A percentile compares a stretch with the other conserved stretches of the same genome.
These are phyloP conservation scores for Solanum sejunctum DNA, from an alignment of 257 asterid genomes.

Conservation along the genomic window DNA sequence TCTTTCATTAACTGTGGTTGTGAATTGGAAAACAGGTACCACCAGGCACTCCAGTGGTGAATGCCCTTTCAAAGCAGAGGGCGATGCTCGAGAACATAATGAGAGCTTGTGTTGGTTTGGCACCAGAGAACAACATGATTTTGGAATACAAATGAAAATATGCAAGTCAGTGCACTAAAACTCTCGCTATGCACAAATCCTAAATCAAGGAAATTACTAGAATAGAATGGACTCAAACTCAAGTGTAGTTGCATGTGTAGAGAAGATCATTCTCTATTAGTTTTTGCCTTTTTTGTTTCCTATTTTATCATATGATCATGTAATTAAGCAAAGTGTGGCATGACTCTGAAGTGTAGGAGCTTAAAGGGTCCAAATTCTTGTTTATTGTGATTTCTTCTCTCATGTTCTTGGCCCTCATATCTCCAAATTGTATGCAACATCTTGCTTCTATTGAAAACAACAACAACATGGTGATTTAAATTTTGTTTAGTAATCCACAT, in stretches of 20 bases:
- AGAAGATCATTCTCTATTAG: not conserved
- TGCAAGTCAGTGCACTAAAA: too few relatives aligned
- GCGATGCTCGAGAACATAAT: conserved; percentile 95
- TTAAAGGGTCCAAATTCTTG: not conserved
- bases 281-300: not conserved
- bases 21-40: conserved; percentile 56
- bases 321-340: not conserved
- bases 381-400: not conserved
- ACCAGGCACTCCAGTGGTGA: conserved; percentile 97
- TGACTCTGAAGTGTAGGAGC: not conserved
- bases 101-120: conserved; percentile 97
- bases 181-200: too few relatives aligned
- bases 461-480: not conserved
- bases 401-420: not conserved
- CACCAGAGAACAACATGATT: conserved; percentile 98
- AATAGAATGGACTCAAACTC: not conserved
- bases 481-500: not conserved
- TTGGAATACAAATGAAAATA: conserved; percentile 73
- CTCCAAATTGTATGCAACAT: not conserved
- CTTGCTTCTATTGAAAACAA: not conserved
- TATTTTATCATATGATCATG: not conserved
- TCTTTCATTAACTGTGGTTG: not conserved
- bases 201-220: not conserved
- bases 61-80: conserved; percentile 89
- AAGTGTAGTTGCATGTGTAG: not conserved